phyloP scores from a whole-genome alignment of 208 protist genomes.

The Naegleria gruberi region DNA sequence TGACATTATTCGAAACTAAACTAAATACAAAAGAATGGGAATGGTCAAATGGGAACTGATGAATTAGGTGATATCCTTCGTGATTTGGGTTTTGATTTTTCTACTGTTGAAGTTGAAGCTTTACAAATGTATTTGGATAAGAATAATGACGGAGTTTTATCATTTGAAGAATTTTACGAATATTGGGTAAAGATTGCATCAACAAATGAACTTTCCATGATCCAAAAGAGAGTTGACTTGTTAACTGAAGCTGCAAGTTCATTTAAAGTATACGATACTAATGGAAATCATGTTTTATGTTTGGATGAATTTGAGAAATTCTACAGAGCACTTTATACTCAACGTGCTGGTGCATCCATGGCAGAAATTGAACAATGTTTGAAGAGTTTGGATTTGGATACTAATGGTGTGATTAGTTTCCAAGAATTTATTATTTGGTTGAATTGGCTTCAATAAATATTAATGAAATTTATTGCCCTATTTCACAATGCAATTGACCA shows the following conservation, averaged over 20 bases:
- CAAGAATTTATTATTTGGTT: constrained; percentile 9
- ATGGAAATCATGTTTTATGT: background rate
- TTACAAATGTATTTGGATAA: background rate
- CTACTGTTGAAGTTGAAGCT: background rate
- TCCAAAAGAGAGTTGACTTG: background rate
- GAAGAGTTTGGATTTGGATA: background rate
- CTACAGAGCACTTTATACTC: background rate
- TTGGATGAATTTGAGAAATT: background rate
- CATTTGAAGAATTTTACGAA: background rate
- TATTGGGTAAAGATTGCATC: background rate
- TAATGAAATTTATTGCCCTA: no score
- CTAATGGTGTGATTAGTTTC: background rate
- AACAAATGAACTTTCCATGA: background rate
- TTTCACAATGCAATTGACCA: no score
- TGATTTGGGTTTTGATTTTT: background rate
- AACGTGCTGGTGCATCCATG: background rate
- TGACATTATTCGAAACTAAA: no score
- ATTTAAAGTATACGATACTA: background rate
- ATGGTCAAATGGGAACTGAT: background rate
- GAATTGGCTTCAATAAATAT: no score
- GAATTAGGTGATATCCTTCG: background rate
- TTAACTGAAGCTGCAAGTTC: background rate
- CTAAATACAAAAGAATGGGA: no score
- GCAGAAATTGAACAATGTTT: background rate
- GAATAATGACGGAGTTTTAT: background rate